Percentiles rank a stretch among this genome's conserved stretches.
Evolutionary conservation across 2,329 filamentous ascomycete species (phyloP).

Genomic region (Monosporascus sp.): DNA sequence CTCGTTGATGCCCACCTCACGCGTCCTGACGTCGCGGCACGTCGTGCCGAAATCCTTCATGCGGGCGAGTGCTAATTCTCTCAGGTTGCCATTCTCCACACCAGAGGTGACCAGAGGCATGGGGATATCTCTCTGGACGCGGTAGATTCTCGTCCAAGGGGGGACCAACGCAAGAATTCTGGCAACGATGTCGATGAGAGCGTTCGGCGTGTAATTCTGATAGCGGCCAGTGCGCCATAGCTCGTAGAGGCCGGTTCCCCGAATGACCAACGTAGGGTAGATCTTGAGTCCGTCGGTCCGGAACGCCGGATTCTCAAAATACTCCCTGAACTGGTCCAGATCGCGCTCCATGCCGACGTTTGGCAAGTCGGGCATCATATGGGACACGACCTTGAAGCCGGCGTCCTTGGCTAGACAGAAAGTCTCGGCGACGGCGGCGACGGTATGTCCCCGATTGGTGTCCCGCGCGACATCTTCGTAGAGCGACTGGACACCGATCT

Average conservation of each 20-base stretch:
- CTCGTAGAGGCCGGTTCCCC: slow-evolving; percentile 93
- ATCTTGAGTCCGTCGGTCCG: slow-evolving; percentile 96
- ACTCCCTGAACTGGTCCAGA: slow-evolving; percentile 93
- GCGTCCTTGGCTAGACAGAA: slow-evolving; percentile 97
- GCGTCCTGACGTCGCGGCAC: slow-evolving; percentile 91
- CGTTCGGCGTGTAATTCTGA: slow-evolving; percentile 98
- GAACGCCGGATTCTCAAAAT: slow-evolving; percentile 95
- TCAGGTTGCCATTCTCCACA: slow-evolving; percentile 94
- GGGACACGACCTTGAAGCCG: slow-evolving; percentile 96
- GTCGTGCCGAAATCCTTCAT: slow-evolving; percentile 99
- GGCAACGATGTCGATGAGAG: slow-evolving; percentile 89
- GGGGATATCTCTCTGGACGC: slow-evolving; percentile 97
- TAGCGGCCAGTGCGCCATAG: slow-evolving; percentile 95
- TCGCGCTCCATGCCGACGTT: slow-evolving; percentile 99
- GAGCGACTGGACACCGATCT: slow-evolving; percentile 91
- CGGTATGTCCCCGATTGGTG: slow-evolving; percentile 94
- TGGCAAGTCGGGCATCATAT: slow-evolving; percentile 99
- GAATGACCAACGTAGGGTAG: slow-evolving; percentile 94
- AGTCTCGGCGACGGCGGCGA: slow-evolving; percentile 90
- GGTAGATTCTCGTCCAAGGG: slow-evolving; percentile 97
- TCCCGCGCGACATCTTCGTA: slow-evolving; percentile 99
- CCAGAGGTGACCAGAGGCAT: slow-evolving; percentile 99
- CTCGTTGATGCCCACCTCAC: slow-evolving; percentile 97
- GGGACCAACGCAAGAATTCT: slow-evolving; percentile 93
- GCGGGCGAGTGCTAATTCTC: slow-evolving; percentile 86